Percentiles rank a stretch among this genome's conserved stretches.
These are phyloP conservation scores for Xerocomellus amylosporus DNA, from an alignment of 768 basidiomycete genomes.

Conservation along the genomic window DNA sequence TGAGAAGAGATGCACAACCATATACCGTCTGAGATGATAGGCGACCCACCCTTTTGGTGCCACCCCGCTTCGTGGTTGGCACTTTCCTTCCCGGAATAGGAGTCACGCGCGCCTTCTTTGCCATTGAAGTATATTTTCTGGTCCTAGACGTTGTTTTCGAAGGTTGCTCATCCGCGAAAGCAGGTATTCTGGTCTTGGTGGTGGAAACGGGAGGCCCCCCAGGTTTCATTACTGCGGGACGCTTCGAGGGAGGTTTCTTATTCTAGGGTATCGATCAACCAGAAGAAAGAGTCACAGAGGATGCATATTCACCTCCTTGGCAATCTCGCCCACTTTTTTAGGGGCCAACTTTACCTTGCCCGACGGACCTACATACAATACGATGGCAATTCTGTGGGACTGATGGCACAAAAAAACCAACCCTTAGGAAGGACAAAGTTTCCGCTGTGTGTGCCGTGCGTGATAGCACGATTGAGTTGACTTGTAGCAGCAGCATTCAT, in stretches of 20 bases:
- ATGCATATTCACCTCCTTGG: slow-evolving; percentile 14
- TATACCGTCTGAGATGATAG: not conserved
- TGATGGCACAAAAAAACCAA: not conserved
- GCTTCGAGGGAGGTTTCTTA: slow-evolving; percentile 8
- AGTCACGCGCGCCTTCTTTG: slow-evolving; percentile 24
- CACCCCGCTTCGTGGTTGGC: slow-evolving; percentile 1
- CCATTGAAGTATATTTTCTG: slow-evolving; percentile 24
- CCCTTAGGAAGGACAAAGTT: slow-evolving; percentile 59
- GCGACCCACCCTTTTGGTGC: slow-evolving; percentile 9
- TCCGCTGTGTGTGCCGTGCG: slow-evolving; percentile 48
- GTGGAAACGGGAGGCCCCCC: not conserved
- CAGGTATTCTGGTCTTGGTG: not conserved
- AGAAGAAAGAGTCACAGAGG: not conserved
- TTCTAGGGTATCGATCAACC: slow-evolving; percentile 6
- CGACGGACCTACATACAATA: slow-evolving; percentile 18
- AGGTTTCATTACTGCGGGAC: not conserved
- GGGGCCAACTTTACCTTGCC: slow-evolving; percentile 29
- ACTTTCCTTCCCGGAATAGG: slow-evolving; percentile 7
- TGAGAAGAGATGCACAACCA: not conserved
- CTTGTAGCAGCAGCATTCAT: slow-evolving; percentile 42
- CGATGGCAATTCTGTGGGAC: not conserved
- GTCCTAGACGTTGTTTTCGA: slow-evolving; percentile 1
- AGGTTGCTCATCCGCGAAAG: not conserved
- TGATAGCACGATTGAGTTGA: slow-evolving; percentile 55
- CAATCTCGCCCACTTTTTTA: slow-evolving; percentile 1